Base-by-base conservation (phyloP, 2,329 filamentous ascomycete species). In the Fusarium subtropicale region DNA sequence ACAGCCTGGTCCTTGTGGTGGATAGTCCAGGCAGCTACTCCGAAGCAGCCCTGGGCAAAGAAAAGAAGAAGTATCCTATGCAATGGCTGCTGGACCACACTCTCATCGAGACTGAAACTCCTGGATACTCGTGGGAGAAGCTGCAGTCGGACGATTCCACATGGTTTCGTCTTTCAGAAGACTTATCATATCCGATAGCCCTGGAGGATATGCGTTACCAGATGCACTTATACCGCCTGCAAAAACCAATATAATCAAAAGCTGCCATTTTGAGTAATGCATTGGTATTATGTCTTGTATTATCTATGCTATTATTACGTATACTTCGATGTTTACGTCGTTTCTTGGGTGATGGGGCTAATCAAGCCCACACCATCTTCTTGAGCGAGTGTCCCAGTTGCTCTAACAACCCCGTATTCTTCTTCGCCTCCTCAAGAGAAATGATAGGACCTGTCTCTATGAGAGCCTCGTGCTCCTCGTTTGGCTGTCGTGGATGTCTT, bases 201-300 rank as follows among this genome's bases (percentile, higher is more conserved):
- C 81, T 98, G 76, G 95, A 98, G 81, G 93, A 97, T 77, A 97
- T 97, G 94, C 89, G 94, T 47, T 97, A 95, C 79, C 95, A 98
- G 79, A 84, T 97, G 73, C 94, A 97, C 81, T 77, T 97, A 18
- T 98, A 97, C 71, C 81, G 82, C 44, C 63, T 79, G 51, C 66
- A 71, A 65, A 77, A 71, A 56, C 48, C 48, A 41, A 52, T 41
- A 52, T 71, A 63, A 69, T 69, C 50, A 33, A 63, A 56, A 31
- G 41, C 2, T 55, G 31, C 26, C 20, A 53, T 12, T 39, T 52
- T 38, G 54, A 42, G 60, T 47, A 59, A 51, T 58, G 55, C 41
- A 39, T 46, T 62, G 64, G 53, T 73, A 73, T 70, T 57, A 67
- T 60, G 56, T 59, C 33, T 57, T 63, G 38, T 20, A 41, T 56